Base-by-base conservation (phyloP, 495 filamentous ascomycete genomes). In the Xylaria bambusicola region DNA sequence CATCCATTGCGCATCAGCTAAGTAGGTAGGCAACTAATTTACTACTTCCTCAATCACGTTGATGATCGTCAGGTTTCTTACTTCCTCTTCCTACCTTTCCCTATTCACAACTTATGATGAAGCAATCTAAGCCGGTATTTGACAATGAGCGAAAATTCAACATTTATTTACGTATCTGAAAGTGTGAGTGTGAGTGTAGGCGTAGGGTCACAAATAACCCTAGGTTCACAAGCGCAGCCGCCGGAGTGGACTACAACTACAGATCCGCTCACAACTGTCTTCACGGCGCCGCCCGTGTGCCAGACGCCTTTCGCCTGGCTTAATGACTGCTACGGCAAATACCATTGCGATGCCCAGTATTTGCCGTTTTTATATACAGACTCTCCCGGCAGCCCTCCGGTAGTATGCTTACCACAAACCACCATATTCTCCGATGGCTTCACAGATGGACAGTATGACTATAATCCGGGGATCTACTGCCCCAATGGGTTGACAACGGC, bases 401-500 rank as follows among this genome's bases (percentile, higher is more conserved):
- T 52, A 52, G 33, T 40, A 8, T 52, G 50, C 21, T 52, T 26
- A 7, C 50, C 50, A n/a, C 29, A 40, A 24, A 7, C 23, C 23
- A 52, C 50, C 27, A 27, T 33, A 2, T 40, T n/a, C 50, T 17
- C 2, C 33, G 35, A 52, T 23, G 50, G 35, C 21, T 52, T 9
- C 6, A 21, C 27, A 1, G 50, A 52, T 29, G 50, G 29, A 26
- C 7, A 27, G 15, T 27, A 17, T 10, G 50, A 40, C 2, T 52
- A 40, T n/a, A 23, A 24, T 3, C 50, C 50, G 15, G 50, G 50
- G 8, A 5, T 52, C 8, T 52, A 24, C 15, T 52, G 50, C 15
- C 50, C 50, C 20, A 23, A 52, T 29, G 33, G 50, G 6, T 26
- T 41, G 50, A 52, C 50, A 2, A 52, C 50, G 23, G 50, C 18